phyloP scores from a whole-genome alignment of 352 stramenopile genomes.

The Albugo candida region DNA sequence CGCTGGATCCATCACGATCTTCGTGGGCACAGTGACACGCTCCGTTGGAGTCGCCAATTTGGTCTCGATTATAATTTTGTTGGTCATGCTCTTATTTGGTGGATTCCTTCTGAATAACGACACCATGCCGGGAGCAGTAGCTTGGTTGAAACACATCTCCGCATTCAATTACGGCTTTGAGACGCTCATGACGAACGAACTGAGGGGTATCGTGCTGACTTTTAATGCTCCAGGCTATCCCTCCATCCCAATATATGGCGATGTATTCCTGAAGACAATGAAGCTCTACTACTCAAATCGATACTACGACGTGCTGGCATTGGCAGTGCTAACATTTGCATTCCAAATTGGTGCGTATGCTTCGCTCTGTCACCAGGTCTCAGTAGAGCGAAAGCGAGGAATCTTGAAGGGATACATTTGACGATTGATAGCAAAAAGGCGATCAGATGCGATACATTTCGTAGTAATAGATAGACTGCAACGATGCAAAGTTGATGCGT shows the following conservation, averaged over 20 bases:
- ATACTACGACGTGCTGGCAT: background rate
- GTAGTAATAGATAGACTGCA: no score
- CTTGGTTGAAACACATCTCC: slow-evolving; percentile 58
- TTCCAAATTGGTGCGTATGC: no score
- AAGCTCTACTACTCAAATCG: slow-evolving; percentile 17
- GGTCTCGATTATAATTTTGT: slow-evolving; percentile 39
- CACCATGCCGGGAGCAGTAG: slow-evolving; percentile 45
- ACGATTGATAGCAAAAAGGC: no score
- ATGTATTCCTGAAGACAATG: slow-evolving; percentile 71
- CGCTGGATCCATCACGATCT: slow-evolving; percentile 47
- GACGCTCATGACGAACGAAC: slow-evolving; percentile 72
- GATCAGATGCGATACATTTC: no score
- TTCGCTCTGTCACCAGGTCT: no score
- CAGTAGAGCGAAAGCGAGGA: no score
- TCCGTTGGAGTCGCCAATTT: slow-evolving; percentile 63
- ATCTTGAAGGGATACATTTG: no score
- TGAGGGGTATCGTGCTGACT: slow-evolving; percentile 48
- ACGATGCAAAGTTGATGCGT: no score
- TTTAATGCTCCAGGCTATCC: slow-evolving; percentile 65
- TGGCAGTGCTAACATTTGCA: no score
- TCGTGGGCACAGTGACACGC: slow-evolving; percentile 40
- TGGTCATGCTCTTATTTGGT: slow-evolving; percentile 73
- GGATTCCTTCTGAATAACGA: slow-evolving; percentile 71
- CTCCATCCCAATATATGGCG: slow-evolving; percentile 50
- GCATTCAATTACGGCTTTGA: slow-evolving; percentile 79